Evolutionary conservation across 2,329 filamentous ascomycete species (phyloP).

Genomic region (Dothideomycetidae sp.): DNA sequence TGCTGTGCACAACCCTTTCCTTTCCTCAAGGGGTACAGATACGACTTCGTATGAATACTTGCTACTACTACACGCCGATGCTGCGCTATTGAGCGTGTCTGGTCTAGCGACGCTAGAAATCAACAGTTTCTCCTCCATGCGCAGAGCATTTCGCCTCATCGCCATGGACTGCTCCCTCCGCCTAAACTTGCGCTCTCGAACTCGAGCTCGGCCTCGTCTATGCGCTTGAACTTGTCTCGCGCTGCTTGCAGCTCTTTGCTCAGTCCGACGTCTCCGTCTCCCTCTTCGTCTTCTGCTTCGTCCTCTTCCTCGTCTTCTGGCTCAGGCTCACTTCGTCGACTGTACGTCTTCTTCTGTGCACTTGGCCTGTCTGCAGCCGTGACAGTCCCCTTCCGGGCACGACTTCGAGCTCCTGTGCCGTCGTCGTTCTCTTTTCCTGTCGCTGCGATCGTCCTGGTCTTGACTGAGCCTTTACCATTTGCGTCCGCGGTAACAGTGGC

Average conservation of each 20-base stretch:
- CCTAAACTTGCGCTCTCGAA: slow-evolving; percentile 37
- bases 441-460: neutral
- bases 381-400: slow-evolving; percentile 1
- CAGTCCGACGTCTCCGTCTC: slow-evolving; percentile 19
- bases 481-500: neutral
- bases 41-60: no score
- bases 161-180: slow-evolving; percentile 27
- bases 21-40: no score
- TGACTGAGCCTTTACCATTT: slow-evolving; percentile 1
- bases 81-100: no score
- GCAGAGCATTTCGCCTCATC: slow-evolving; percentile 17
- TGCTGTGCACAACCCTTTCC: no score
- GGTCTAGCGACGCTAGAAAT: no score
- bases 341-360: slow-evolving; percentile 16
- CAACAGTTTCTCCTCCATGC: no score
- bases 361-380: slow-evolving; percentile 8
- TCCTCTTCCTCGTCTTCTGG: slow-evolving; percentile 26
- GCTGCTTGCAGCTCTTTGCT: slow-evolving; percentile 28
- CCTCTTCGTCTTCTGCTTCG: slow-evolving; percentile 18
- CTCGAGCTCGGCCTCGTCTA: slow-evolving; percentile 37
- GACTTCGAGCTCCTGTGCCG: neutral
- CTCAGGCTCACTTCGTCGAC: slow-evolving; percentile 23
- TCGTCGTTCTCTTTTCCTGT: slow-evolving; percentile 7
- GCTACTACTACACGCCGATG: no score
- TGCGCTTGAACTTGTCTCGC: slow-evolving; percentile 34